Evolutionary conservation across 1,139 yeast genomes (phyloP).

Genomic region (Yamadazyma atlantica): DNA sequence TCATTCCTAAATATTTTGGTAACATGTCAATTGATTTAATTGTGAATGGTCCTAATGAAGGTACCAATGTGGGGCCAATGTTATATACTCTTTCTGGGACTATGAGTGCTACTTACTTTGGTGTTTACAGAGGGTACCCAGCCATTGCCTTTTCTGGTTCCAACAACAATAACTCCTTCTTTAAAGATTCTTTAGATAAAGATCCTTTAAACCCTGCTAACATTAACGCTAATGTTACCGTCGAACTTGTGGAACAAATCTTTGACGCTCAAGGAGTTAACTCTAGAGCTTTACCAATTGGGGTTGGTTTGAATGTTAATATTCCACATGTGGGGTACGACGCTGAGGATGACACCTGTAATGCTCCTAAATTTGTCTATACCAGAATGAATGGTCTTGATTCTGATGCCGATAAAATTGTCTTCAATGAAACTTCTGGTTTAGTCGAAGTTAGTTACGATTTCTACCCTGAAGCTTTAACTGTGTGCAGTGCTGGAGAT

Average conservation of each 20-base stretch:
- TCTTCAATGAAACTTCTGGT: slow-evolving; percentile 30
- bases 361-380: slow-evolving; percentile 32
- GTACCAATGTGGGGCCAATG: slow-evolving; percentile 42
- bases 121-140: slow-evolving; percentile 44
- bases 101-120: slow-evolving; percentile 44
- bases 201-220: slow-evolving; percentile 35
- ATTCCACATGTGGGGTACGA: slow-evolving; percentile 40
- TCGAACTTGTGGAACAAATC: slow-evolving; percentile 31
- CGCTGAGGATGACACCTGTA: slow-evolving; percentile 24
- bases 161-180: slow-evolving; percentile 43
- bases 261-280: slow-evolving; percentile 33
- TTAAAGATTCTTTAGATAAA: slow-evolving; percentile 35
- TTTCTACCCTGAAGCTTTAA: slow-evolving; percentile 20
- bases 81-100: slow-evolving; percentile 45
- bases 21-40: slow-evolving; percentile 39
- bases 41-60: slow-evolving; percentile 50
- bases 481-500: slow-evolving; percentile 33
- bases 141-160: slow-evolving; percentile 48
- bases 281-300: slow-evolving; percentile 35
- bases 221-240: slow-evolving; percentile 33
- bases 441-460: slow-evolving; percentile 18
- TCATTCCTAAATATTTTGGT: slow-evolving; percentile 38
- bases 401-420: slow-evolving; percentile 28
- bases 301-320: slow-evolving; percentile 44
- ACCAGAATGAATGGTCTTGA: slow-evolving; percentile 39